Percentiles rank a stretch among this genome's conserved stretches.
Evolutionary conservation across 805 yeast species (phyloP).

Genomic region (Cyberlindnera xylosilytica): DNA sequence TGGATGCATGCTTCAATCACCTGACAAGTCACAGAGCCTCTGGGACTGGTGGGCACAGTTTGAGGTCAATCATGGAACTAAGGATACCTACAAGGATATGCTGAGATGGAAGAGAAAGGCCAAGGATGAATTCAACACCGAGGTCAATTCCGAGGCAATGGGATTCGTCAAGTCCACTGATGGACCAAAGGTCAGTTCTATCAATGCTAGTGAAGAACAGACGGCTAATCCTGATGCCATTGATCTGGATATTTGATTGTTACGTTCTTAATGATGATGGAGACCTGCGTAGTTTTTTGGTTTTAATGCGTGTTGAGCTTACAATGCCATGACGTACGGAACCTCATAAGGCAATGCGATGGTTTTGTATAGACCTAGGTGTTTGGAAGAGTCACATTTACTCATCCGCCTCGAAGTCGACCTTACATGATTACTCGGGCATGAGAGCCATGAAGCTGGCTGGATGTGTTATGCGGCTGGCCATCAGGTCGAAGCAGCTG

Average conservation of each 20-base stretch:
- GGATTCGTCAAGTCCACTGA: slow-evolving; percentile 46
- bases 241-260: slow-evolving; percentile 48
- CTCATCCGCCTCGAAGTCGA: too few relatives aligned
- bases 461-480: too few relatives aligned
- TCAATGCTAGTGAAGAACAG: slow-evolving; percentile 18
- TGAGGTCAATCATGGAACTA: slow-evolving; percentile 71
- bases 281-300: too few relatives aligned
- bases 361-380: too few relatives aligned
- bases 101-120: slow-evolving; percentile 50
- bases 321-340: too few relatives aligned
- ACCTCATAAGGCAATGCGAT: too few relatives aligned
- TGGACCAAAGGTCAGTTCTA: slow-evolving; percentile 34
- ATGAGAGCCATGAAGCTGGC: too few relatives aligned
- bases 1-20: slow-evolving; percentile 43
- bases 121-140: slow-evolving; percentile 27
- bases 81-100: slow-evolving; percentile 72
- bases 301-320: too few relatives aligned
- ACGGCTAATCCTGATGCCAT: slow-evolving; percentile 55
- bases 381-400: too few relatives aligned
- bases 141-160: slow-evolving; percentile 34
- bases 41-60: slow-evolving; percentile 77
- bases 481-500: too few relatives aligned
- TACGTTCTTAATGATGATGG: too few relatives aligned
- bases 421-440: too few relatives aligned
- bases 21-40: slow-evolving; percentile 30